phyloP scores from a whole-genome alignment of 116 monocot genomes.

The Iris pallida region DNA sequence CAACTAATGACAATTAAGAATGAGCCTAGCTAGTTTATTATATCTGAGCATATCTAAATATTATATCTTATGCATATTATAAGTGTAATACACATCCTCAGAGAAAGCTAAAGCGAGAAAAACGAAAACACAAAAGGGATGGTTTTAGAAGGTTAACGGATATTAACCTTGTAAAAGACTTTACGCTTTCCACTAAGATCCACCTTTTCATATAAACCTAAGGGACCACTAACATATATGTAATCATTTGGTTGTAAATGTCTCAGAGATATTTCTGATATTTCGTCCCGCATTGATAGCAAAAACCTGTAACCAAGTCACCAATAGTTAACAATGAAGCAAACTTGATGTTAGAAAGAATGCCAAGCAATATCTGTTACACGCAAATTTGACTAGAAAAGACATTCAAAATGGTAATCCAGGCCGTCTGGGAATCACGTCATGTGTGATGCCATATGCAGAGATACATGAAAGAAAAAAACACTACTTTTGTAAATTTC shows the following conservation, averaged over 20 bases:
- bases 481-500: no score
- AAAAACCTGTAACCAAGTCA: conserved; percentile 39
- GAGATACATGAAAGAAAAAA: no score
- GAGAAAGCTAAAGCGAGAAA: background rate
- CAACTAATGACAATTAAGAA: no score
- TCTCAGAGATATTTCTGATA: conserved; percentile 44
- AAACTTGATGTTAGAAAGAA: background rate
- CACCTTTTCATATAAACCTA: conserved; percentile 45
- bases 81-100: background rate
- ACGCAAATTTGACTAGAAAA: no score
- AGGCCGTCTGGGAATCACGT: no score
- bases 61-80: background rate
- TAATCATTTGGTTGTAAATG: conserved; percentile 60
- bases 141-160: background rate
- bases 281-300: conserved; percentile 32
- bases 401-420: no score
- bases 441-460: no score
- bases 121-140: background rate
- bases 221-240: conserved; percentile 55
- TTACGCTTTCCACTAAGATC: conserved; percentile 26
- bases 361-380: no score
- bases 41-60: background rate
- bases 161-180: conserved; percentile 47
- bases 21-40: background rate
- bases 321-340: background rate